Evolutionary conservation across 2,329 filamentous ascomycete species (phyloP), one percentile per base, ranked within the genome.

Genomic region (Penicillium sclerotigenum): DNA sequence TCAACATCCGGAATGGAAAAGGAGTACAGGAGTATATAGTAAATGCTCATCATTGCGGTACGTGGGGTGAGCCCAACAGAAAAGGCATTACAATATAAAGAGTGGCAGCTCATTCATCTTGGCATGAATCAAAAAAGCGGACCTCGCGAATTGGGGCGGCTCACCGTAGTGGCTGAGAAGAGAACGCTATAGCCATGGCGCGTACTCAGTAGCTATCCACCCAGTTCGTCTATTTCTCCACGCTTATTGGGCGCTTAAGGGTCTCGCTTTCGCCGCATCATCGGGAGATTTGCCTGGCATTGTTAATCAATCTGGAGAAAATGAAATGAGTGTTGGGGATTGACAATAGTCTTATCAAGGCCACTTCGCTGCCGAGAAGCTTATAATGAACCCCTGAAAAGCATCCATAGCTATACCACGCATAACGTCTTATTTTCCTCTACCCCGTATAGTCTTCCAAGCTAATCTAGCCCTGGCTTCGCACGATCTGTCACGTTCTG

Each of bases 161-260:
- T 61, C 57, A 65, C 65, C 57, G 54, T 57, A 65, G 59, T 65
- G 63, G 57, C 57, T 57, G 43, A 51, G 54, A 53, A 58, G 51
- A 54, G 51, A 55, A 52, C 65, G 62, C 65, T 64, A 64, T 65
- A 53, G 56, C 58, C 61, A 60, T 65, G 61, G 58, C 60, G 57
- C 64, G 52, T 64, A 52, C 49, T 46, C 8, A 63, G 47, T 64
- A 51, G 47, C 52, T 64, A 61, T 53, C 60, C 59, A 65, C 61
- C 59, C 57, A 48, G 54, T 65, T 65, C 57, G 55, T 63, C 47
- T 57, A 56, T 45, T 38, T 31, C 33, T 38, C 47, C n/a, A 41
- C 28, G 48, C 46, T 61, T 50, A 71, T 70, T 71, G 67, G 64
- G 52, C 55, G 48, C 28, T 41, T 53, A 40, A 26, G 47, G 59